Evolutionary conservation across 805 yeast species (phyloP), one percentile per base, ranked within the genome.

Genomic region (Ogataea nakhonphanomensis): DNA sequence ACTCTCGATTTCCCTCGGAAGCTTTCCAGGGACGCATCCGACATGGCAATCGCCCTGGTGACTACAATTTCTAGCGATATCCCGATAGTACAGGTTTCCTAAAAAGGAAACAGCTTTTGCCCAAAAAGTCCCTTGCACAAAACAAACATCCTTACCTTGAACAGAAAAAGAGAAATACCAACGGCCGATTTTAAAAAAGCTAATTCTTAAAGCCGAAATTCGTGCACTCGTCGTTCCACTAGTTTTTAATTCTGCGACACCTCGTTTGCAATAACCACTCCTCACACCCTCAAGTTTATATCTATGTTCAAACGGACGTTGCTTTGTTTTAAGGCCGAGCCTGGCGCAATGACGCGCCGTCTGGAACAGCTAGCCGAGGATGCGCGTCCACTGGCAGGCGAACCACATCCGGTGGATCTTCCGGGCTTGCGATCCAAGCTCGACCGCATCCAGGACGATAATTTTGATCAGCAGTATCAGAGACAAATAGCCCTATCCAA

Each of bases 341-440:
- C 50, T 4, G 58, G 63, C 5, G 49, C 48, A 25, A 54, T 72
- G 64, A 59, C 45, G 31, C 52, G 64, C 12, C 52, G 73, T 20
- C 48, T 72, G 14, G 64, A 62, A 39, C 70, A 66, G 35, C 47
- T 73, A 13, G 67, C 73, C 1, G 76, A 70, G 44, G 64, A 69
- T 25, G 72, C 76, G 1, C 38, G 48, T 1, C 67, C 67, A 1
- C 35, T 51, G 1, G 44, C 50, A 8, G 69, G 55, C 30, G 71
- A 67, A 43, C 62, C 69, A 0, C 38, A 14, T 1, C 58, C 58
- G 2, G 48, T 44, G 21, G 41, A 55, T 30, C 32, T 37, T 10
- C 35, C 43, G 7, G 37, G 39, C 12, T 36, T 68, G 12, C 45
- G 53, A 11, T 34, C 52, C 13, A 47, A 66, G n/a, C 37, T 59